Conservation (phyloP, 495 filamentous ascomycete species). For the Penicillium dipodomyicola region DNA sequence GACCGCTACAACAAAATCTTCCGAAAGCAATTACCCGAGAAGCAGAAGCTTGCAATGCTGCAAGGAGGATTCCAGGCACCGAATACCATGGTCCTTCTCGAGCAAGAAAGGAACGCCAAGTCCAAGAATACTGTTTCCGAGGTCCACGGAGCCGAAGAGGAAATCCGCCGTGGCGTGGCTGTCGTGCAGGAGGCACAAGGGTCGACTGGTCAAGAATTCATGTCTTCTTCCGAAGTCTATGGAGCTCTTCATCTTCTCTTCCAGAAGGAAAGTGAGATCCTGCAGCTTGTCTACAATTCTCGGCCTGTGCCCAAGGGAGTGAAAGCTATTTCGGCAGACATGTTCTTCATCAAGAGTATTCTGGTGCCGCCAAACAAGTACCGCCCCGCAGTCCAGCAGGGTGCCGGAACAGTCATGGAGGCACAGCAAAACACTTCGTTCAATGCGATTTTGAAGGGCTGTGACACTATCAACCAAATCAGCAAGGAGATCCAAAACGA, state of each 20-base stretch:
- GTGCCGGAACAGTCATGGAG: constrained; percentile 75
- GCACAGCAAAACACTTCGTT: constrained; percentile 81
- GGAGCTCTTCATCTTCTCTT: constrained; percentile 76
- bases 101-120: constrained; percentile 38
- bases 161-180: constrained; percentile 55
- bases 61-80: constrained; percentile 63
- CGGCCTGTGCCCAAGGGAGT: constrained; percentile 52
- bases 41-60: constrained; percentile 70
- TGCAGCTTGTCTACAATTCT: constrained; percentile 78
- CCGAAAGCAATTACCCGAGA: constrained; percentile 68
- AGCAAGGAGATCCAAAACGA: constrained; percentile 64
- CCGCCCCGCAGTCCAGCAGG: constrained; percentile 81
- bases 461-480: constrained; percentile 69
- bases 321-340: constrained; percentile 64
- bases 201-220: constrained; percentile 56
- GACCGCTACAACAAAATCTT: constrained; percentile 92
- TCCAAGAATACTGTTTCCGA: constrained; percentile 38
- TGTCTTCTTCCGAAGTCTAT: constrained; percentile 73
- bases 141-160: constrained; percentile 62
- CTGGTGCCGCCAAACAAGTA: constrained; percentile 90
- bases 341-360: constrained; percentile 87
- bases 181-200: constrained; percentile 33
- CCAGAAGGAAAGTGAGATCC: constrained; percentile 77
- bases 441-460: constrained; percentile 70
- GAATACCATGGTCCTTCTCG: constrained; percentile 57